These are phyloP conservation scores for Tuber umbilicatum DNA, from an alignment of 495 filamentous ascomycete genomes.

Conservation along the genomic window DNA sequence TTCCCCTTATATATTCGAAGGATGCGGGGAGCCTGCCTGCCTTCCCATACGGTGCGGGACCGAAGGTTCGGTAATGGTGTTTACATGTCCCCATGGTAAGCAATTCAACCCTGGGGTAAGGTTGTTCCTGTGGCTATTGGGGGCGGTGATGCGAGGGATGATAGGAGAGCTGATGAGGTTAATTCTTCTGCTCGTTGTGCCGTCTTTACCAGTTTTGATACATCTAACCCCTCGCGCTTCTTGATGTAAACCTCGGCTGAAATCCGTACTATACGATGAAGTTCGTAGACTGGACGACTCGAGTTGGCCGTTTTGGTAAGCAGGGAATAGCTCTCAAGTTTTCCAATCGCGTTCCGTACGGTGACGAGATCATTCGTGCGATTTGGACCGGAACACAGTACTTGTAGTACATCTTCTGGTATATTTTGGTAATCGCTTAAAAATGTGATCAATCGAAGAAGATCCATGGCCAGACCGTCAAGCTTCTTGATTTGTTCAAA, in stretches of 20 bases:
- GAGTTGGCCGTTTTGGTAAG: not conserved
- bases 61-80: not conserved
- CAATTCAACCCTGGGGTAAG: not conserved
- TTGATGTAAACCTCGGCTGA: slow-evolving; percentile 9
- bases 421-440: slow-evolving; percentile 40
- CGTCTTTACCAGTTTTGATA: not conserved
- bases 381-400: not conserved
- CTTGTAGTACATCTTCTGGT: slow-evolving; percentile 26
- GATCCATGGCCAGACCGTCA: slow-evolving; percentile 25
- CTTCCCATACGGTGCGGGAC: not conserved
- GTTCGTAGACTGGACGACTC: not conserved
- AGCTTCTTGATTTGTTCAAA: slow-evolving; percentile 46
- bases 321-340: slow-evolving; percentile 3
- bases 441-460: slow-evolving; percentile 41
- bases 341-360: not conserved
- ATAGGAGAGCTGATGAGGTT: not conserved
- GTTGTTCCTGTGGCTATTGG: too few relatives aligned
- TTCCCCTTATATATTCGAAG: not conserved
- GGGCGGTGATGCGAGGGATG: not conserved
- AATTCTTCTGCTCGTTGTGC: not conserved
- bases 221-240: not conserved
- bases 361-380: not conserved
- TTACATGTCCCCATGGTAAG: not conserved
- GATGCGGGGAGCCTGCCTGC: not conserved
- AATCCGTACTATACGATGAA: slow-evolving; percentile 17